Conservation (phyloP, 257 asterid genomes). For the Marsdenia floribunda region DNA sequence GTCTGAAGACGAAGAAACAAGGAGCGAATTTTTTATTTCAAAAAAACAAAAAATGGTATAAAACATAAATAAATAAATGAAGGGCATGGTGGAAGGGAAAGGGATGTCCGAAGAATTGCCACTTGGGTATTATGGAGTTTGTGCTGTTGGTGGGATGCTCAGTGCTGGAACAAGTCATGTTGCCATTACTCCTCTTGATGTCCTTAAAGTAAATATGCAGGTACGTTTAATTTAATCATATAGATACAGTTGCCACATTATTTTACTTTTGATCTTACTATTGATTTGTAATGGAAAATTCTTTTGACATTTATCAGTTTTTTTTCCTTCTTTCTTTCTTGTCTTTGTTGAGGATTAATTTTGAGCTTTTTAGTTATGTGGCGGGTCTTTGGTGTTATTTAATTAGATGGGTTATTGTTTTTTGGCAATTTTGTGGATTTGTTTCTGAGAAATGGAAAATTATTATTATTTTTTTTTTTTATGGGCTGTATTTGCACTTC, state of each 20-base stretch:
- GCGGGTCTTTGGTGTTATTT: background rate
- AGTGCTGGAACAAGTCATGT: conserved; percentile 46
- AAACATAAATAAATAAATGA: background rate
- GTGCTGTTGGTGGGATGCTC: conserved; percentile 38
- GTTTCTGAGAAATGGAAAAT: background rate
- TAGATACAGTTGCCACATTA: background rate
- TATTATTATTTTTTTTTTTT: background rate
- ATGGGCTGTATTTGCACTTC: background rate
- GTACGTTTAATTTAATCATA: conserved; percentile 7
- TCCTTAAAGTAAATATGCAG: conserved; percentile 51
- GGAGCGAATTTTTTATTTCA: background rate
- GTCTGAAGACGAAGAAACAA: conserved; percentile 10
- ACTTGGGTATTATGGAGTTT: conserved; percentile 34
- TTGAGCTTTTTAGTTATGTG: background rate
- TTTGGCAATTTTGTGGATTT: conserved; percentile 1
- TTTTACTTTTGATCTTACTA: background rate
- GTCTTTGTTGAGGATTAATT: background rate
- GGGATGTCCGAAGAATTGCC: conserved; percentile 27
- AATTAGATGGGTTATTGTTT: background rate
- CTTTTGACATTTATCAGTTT: background rate
- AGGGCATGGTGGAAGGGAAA: conserved; percentile 6
- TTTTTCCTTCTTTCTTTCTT: background rate
- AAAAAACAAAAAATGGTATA: background rate
- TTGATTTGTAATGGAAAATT: background rate
- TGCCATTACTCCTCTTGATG: conserved; percentile 42